Evolutionary conservation across 345 rosid genomes (phyloP).

Genomic region (Fremontodendron californicum): DNA sequence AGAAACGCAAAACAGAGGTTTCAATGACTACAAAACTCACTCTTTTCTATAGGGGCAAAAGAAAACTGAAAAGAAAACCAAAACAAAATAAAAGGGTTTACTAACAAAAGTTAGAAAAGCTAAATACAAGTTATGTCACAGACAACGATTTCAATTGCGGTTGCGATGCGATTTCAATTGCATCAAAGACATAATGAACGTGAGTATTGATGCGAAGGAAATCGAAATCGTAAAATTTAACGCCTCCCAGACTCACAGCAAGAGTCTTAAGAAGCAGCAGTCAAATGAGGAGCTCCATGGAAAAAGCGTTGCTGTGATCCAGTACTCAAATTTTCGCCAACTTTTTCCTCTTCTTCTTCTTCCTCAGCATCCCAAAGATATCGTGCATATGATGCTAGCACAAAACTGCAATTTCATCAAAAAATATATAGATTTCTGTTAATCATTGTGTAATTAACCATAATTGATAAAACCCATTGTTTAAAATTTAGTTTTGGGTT

Average conservation of each 20-base stretch:
- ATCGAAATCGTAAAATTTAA: no score
- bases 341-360: slow-evolving; percentile 33
- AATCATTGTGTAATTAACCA: neutral
- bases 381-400: slow-evolving; percentile 81
- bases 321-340: slow-evolving; percentile 25
- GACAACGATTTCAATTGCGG: no score
- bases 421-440: neutral
- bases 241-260: no score
- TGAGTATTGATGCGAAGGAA: no score
- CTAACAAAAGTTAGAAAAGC: slow-evolving; percentile 32
- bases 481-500: no score
- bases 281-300: slow-evolving; percentile 38
- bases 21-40: neutral
- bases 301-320: slow-evolving; percentile 28
- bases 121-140: slow-evolving; percentile 29
- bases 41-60: neutral
- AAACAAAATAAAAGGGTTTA: slow-evolving; percentile 3
- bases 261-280: slow-evolving; percentile 54
- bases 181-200: no score
- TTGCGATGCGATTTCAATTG: no score
- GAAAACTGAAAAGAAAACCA: neutral
- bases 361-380: slow-evolving; percentile 73
- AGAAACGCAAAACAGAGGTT: slow-evolving; percentile 7
- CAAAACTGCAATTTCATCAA: slow-evolving; percentile 44
- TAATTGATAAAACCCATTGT: neutral